phyloP scores from a whole-genome alignment of 2,329 filamentous ascomycete species.

The Setomelanomma holmii region DNA sequence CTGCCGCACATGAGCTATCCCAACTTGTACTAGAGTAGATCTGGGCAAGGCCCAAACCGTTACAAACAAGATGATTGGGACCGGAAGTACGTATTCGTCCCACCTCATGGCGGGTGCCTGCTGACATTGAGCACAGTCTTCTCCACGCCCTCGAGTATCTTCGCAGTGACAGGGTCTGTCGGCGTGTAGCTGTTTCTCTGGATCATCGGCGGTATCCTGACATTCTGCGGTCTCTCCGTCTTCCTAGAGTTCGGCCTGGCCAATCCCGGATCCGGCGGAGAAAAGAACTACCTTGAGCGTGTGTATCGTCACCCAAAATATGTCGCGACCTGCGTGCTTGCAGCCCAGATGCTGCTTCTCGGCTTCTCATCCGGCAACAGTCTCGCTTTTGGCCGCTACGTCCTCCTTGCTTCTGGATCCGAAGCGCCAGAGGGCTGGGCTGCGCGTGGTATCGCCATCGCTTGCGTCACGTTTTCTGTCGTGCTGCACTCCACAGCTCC shows the following conservation, averaged over 20 bases:
- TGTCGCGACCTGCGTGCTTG: constrained; percentile 66
- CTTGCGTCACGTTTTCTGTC: constrained; percentile 60
- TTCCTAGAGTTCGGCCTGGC: constrained; percentile 70
- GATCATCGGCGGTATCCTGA: constrained; percentile 61
- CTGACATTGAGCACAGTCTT: constrained; percentile 50
- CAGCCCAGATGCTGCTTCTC: constrained; percentile 67
- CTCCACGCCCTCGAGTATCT: constrained; percentile 65
- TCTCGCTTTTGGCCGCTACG: constrained; percentile 65
- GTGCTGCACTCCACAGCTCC: constrained; percentile 61
- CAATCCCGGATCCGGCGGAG: constrained; percentile 68
- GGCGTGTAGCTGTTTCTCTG: constrained; percentile 63
- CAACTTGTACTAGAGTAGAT: too few relatives aligned
- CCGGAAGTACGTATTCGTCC: constrained; percentile 27
- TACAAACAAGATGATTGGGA: constrained; percentile 41
- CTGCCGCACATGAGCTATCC: too few relatives aligned
- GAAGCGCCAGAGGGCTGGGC: constrained; percentile 60
- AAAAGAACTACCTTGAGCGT: constrained; percentile 72
- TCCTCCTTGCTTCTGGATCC: constrained; percentile 62
- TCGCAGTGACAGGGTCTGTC: constrained; percentile 62
- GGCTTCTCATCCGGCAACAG: constrained; percentile 67
- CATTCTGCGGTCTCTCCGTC: constrained; percentile 66
- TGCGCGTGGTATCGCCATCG: constrained; percentile 60
- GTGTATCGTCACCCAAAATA: constrained; percentile 66
- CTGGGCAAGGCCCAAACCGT: too few relatives aligned
- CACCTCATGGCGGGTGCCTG: constrained; percentile 7